Conservation (phyloP, 2,329 filamentous ascomycete genomes). For the Ploettnerulaceae sp. region DNA sequence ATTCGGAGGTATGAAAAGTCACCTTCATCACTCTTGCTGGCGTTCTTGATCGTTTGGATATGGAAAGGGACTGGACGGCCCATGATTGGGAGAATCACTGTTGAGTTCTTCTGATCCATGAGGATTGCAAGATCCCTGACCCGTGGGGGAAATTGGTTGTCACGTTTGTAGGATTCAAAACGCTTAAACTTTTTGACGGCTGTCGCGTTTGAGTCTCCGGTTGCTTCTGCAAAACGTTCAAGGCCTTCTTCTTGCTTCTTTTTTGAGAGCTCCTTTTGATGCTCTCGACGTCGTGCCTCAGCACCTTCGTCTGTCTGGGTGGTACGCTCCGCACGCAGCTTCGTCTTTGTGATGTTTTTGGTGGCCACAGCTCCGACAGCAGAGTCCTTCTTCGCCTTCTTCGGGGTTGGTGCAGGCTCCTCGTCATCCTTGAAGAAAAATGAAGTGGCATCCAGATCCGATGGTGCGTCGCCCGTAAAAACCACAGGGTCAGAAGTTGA, state of each 20-base stretch:
- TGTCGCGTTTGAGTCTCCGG: slow-evolving; percentile 78
- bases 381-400: slow-evolving; percentile 81
- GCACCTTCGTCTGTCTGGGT: slow-evolving; percentile 85
- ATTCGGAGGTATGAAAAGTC: slow-evolving; percentile 92
- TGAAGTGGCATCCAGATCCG: slow-evolving; percentile 87
- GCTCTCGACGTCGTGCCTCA: slow-evolving; percentile 79
- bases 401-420: slow-evolving; percentile 78
- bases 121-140: slow-evolving; percentile 84
- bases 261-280: slow-evolving; percentile 81
- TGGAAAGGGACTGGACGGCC: slow-evolving; percentile 96
- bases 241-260: slow-evolving; percentile 91
- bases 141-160: slow-evolving; percentile 82
- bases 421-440: slow-evolving; percentile 99
- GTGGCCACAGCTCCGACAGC: slow-evolving; percentile 83
- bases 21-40: slow-evolving; percentile 93
- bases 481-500: slow-evolving; percentile 73
- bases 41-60: slow-evolving; percentile 97
- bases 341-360: slow-evolving; percentile 92
- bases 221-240: slow-evolving; percentile 79
- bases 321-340: slow-evolving; percentile 84
- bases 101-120: slow-evolving; percentile 84
- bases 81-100: slow-evolving; percentile 93
- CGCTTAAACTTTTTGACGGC: slow-evolving; percentile 98
- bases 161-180: slow-evolving; percentile 97
- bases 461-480: slow-evolving; percentile 89